Conservation (phyloP, 768 basidiomycete genomes). For the Rhodotorula paludigena region DNA sequence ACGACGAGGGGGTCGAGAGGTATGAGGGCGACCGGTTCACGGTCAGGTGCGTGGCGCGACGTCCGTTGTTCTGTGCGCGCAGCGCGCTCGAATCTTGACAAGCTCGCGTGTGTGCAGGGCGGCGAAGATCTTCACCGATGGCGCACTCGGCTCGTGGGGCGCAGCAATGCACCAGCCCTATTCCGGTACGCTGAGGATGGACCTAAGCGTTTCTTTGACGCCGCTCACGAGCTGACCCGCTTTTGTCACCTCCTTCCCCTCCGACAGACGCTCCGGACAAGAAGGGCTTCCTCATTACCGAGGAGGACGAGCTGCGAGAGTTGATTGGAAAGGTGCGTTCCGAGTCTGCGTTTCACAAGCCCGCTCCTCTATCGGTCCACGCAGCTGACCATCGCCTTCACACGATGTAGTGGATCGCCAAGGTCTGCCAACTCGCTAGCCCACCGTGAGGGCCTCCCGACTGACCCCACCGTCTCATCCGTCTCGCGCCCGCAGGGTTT, state of each 20-base stretch:
- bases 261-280: slow-evolving; percentile 53
- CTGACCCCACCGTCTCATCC: no score
- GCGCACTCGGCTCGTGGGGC: slow-evolving; percentile 87
- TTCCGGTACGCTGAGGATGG: neutral
- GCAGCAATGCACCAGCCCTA: slow-evolving; percentile 84
- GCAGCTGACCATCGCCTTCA: neutral
- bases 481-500: slow-evolving; percentile 18
- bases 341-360: no score
- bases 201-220: no score
- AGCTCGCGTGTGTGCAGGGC: slow-evolving; percentile 48
- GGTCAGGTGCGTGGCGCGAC: slow-evolving; percentile 50
- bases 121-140: slow-evolving; percentile 73
- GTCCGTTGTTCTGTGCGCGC: no score
- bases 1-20: slow-evolving; percentile 54
- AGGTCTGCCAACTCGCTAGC: slow-evolving; percentile 19
- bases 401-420: slow-evolving; percentile 22
- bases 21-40: slow-evolving; percentile 62
- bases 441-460: neutral
- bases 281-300: slow-evolving; percentile 63
- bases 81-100: no score
- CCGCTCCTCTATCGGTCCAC: neutral
- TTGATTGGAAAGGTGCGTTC: slow-evolving; percentile 59
- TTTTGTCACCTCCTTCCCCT: neutral
- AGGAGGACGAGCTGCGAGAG: slow-evolving; percentile 55
- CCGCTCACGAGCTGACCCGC: neutral